Percentiles rank a stretch among this genome's conserved stretches.
Conservation (phyloP, 2,329 filamentous ascomycete species). For the Diaporthe nobilis region DNA sequence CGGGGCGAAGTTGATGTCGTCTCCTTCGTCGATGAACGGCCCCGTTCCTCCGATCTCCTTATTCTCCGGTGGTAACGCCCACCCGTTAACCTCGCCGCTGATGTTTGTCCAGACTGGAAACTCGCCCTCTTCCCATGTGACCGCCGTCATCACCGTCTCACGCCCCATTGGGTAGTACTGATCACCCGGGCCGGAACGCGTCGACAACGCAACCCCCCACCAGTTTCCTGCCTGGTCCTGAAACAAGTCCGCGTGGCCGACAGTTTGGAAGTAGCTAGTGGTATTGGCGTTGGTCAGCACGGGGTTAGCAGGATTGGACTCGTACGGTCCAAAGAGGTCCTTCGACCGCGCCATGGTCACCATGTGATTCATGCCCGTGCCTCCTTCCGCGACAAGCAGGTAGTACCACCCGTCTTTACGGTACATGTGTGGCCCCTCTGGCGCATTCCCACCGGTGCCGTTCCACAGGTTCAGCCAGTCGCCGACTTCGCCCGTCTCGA, state of each 20-base stretch:
- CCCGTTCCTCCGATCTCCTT: constrained; percentile 44
- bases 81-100: constrained; percentile 48
- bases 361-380: constrained; percentile 64
- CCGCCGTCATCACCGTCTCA: constrained; percentile 57
- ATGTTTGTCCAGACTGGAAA: constrained; percentile 55
- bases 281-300: constrained; percentile 62
- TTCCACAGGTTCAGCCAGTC: constrained; percentile 61
- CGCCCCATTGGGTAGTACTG: constrained; percentile 59
- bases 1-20: constrained; percentile 52
- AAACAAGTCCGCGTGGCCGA: constrained; percentile 71
- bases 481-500: constrained; percentile 57
- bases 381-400: constrained; percentile 66
- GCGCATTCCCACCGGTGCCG: constrained; percentile 59
- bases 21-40: constrained; percentile 46
- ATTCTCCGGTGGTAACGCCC: constrained; percentile 44
- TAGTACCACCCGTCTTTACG: constrained; percentile 67
- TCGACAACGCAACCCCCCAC: constrained; percentile 59
- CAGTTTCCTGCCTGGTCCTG: constrained; percentile 60
- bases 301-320: constrained; percentile 58
- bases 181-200: constrained; percentile 56
- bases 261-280: constrained; percentile 63
- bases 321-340: constrained; percentile 60
- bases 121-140: constrained; percentile 52
- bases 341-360: constrained; percentile 62
- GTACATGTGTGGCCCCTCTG: constrained; percentile 70